Conservation (phyloP, 2,329 filamentous ascomycete genomes). For the Neonectria punicea region DNA sequence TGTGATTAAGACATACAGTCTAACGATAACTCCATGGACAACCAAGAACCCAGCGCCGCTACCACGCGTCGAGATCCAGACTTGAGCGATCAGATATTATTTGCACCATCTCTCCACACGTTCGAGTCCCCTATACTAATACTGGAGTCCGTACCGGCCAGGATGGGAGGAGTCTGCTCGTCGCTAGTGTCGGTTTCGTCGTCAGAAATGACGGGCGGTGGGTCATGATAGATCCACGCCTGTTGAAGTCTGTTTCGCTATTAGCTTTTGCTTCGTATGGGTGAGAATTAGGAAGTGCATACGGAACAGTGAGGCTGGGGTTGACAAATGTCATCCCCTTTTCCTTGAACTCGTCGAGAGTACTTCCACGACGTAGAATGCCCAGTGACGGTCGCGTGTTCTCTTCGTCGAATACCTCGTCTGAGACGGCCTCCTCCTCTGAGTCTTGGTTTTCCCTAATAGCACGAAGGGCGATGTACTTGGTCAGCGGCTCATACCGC, state of each 20-base stretch:
- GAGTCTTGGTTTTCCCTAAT: slow-evolving; percentile 70
- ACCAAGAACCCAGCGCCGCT: slow-evolving; percentile 23
- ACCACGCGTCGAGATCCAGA: slow-evolving; percentile 20
- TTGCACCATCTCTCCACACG: slow-evolving; percentile 49
- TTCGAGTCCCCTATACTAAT: slow-evolving; percentile 54
- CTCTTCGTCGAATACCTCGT: slow-evolving; percentile 52
- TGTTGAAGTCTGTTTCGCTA: slow-evolving; percentile 66
- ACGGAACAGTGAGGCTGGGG: slow-evolving; percentile 76
- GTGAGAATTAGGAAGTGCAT: slow-evolving; percentile 50
- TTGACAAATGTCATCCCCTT: slow-evolving; percentile 78
- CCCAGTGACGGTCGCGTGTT: slow-evolving; percentile 52
- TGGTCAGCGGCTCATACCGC: slow-evolving; percentile 88
- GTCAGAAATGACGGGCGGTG: slow-evolving; percentile 53
- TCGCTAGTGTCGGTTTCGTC: slow-evolving; percentile 43
- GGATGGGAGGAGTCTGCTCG: slow-evolving; percentile 40
- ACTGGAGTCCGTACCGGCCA: slow-evolving; percentile 50
- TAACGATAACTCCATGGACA: slow-evolving; percentile 20
- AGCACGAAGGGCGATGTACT: slow-evolving; percentile 90
- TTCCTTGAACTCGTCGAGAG: slow-evolving; percentile 78
- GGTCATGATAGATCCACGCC: slow-evolving; percentile 74
- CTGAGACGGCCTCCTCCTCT: slow-evolving; percentile 48
- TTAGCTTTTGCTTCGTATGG: slow-evolving; percentile 26
- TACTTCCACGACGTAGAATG: slow-evolving; percentile 66
- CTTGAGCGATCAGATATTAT: slow-evolving; percentile 36
- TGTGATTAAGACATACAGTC: slow-evolving; percentile 21